Evolutionary conservation across 148 eudicot genomes (phyloP).

Genomic region (Gaultheria prostrata): DNA sequence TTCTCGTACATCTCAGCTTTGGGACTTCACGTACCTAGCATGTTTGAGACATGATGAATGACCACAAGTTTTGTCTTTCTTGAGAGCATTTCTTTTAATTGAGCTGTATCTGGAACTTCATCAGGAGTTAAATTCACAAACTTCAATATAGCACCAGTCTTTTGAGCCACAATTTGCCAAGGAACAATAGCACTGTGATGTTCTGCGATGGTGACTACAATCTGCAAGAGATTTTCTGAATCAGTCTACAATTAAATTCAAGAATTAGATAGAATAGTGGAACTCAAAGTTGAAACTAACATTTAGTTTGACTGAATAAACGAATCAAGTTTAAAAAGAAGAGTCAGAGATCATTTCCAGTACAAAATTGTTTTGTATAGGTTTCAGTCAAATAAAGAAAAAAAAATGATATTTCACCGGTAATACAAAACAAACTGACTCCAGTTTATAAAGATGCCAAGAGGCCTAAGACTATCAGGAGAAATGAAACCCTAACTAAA

Average conservation of each 20-base stretch:
- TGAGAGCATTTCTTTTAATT: slow-evolving; percentile 56
- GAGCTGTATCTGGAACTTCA: slow-evolving; percentile 76
- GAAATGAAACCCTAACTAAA: not conserved
- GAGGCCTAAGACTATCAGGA: not conserved
- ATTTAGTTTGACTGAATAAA: not conserved
- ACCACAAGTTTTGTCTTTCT: slow-evolving; percentile 81
- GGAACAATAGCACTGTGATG: slow-evolving; percentile 99
- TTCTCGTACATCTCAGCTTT: not conserved
- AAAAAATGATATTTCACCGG: not conserved
- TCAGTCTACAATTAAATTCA: not conserved
- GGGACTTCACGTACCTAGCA: slow-evolving; percentile 54
- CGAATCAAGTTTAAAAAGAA: not conserved
- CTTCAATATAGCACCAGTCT: slow-evolving; percentile 79
- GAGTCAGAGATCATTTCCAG: not conserved
- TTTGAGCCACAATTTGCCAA: slow-evolving; percentile 85
- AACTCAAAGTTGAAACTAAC: not conserved
- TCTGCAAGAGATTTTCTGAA: slow-evolving; percentile 38
- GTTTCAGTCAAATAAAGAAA: not conserved
- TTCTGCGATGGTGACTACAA: slow-evolving; percentile 81
- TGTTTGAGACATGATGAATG: slow-evolving; percentile 83
- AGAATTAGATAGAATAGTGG: slow-evolving; percentile 2
- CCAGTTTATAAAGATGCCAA: not conserved
- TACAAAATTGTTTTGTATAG: not conserved
- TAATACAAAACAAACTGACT: not conserved
- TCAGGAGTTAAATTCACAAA: slow-evolving; percentile 64